phyloP scores from a whole-genome alignment of 352 stramenopile genomes.

The Plasmopara viticola region DNA sequence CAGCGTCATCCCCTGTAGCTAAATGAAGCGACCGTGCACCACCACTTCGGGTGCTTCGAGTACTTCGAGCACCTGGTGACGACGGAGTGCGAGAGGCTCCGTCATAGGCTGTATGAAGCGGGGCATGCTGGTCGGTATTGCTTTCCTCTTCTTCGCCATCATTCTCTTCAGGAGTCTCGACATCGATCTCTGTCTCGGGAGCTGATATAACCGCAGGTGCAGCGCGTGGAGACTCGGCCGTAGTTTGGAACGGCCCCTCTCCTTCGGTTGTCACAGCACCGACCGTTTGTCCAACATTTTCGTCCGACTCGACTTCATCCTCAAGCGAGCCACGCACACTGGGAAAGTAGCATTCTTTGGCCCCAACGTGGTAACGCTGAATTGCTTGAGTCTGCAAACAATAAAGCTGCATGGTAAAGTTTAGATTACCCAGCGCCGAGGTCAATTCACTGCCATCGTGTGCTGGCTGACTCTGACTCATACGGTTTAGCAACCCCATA shows the following conservation, averaged over 20 bases:
- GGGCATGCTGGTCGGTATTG: slow-evolving; percentile 22
- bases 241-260: slow-evolving; percentile 59
- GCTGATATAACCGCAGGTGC: slow-evolving; percentile 28
- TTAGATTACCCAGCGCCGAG: slow-evolving; percentile 18
- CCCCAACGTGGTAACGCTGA: slow-evolving; percentile 70
- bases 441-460: slow-evolving; percentile 27
- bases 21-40: slow-evolving; percentile 25
- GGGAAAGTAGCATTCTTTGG: slow-evolving; percentile 55
- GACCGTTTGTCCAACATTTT: slow-evolving; percentile 54
- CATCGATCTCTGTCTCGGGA: slow-evolving; percentile 64
- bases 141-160: slow-evolving; percentile 43
- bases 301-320: slow-evolving; percentile 33
- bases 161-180: slow-evolving; percentile 32
- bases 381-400: slow-evolving; percentile 79
- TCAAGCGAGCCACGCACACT: slow-evolving; percentile 29
- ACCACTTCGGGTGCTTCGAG: slow-evolving; percentile 23
- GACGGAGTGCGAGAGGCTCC: slow-evolving; percentile 23
- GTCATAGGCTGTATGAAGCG: slow-evolving; percentile 13
- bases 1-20: slow-evolving; percentile 39
- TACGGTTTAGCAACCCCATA: slow-evolving; percentile 58
- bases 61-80: slow-evolving; percentile 32
- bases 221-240: slow-evolving; percentile 58
- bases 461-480: slow-evolving; percentile 27
- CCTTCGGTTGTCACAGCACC: slow-evolving; percentile 67
- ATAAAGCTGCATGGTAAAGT: slow-evolving; percentile 77